These are phyloP conservation scores for Flagelloscypha sp. DNA, from an alignment of 768 basidiomycete species.

Conservation along the genomic window DNA sequence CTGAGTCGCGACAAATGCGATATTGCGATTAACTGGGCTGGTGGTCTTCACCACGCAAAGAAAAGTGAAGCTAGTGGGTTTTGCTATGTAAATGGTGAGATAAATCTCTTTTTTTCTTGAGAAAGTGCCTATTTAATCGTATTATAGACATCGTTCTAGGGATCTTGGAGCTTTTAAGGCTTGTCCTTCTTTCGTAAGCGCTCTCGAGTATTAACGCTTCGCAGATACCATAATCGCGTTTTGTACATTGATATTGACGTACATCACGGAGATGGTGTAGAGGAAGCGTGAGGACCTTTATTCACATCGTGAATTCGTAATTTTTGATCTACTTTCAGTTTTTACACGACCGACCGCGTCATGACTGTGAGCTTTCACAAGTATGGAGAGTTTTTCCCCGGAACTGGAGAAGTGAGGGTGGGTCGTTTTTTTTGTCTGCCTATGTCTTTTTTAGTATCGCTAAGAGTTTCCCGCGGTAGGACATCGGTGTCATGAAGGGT, in stretches of 20 bases:
- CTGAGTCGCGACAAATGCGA: constrained; percentile 96
- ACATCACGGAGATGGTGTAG: constrained; percentile 98
- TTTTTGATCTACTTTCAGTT: too few species aligned
- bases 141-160: constrained; percentile 91
- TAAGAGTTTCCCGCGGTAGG: constrained; percentile 36
- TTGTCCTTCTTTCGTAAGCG: constrained; percentile 11
- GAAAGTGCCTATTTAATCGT: constrained; percentile 2
- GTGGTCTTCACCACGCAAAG: constrained; percentile 96
- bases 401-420: constrained; percentile 93
- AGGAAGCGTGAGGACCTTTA: too few species aligned
- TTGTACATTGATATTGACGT: constrained; percentile 98
- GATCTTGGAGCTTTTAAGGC: constrained; percentile 89
- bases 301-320: too few species aligned
- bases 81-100: constrained; percentile 93
- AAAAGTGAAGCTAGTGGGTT: constrained; percentile 99
- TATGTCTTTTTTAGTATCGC: constrained; percentile 1
- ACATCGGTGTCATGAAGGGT: constrained; percentile 89
- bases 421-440: constrained; percentile 20
- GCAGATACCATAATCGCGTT: constrained; percentile 86
- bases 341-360: constrained; percentile 97
- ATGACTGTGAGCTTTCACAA: constrained; percentile 99
- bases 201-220: not conserved
- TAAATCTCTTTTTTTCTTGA: not conserved
- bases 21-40: constrained; percentile 99
- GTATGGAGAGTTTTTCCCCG: constrained; percentile 98